phyloP scores from a whole-genome alignment of 2,329 filamentous ascomycete genomes.

The Ceratocystis albifundus region DNA sequence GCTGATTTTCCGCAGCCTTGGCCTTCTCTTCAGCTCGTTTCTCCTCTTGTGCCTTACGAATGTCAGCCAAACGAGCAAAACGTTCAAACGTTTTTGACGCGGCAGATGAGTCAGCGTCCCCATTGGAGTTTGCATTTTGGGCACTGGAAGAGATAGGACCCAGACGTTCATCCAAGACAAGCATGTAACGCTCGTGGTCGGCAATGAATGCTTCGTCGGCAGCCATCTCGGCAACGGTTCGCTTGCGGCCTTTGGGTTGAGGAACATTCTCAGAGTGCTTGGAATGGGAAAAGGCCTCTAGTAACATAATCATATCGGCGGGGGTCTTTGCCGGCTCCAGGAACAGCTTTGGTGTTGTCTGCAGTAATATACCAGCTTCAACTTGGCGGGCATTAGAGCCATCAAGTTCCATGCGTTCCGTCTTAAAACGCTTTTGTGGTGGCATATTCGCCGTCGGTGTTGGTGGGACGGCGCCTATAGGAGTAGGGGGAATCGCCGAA shows the following conservation, averaged over 20 bases:
- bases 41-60: conserved; percentile 65
- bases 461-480: conserved; percentile 46
- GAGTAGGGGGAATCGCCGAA: conserved; percentile 27
- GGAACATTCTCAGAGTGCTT: conserved; percentile 67
- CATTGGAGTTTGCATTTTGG: conserved; percentile 45
- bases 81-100: conserved; percentile 66
- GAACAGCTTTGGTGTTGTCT: conserved; percentile 62
- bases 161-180: conserved; percentile 76
- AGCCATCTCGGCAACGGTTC: conserved; percentile 86
- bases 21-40: conserved; percentile 65
- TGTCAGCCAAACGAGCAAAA: conserved; percentile 83
- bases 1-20: conserved; percentile 49
- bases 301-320: conserved; percentile 57
- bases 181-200: conserved; percentile 83
- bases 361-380: conserved; percentile 63
- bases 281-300: conserved; percentile 63
- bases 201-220: conserved; percentile 88
- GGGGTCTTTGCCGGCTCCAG: conserved; percentile 62
- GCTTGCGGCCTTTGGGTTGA: conserved; percentile 77
- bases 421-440: conserved; percentile 57
- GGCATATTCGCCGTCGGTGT: conserved; percentile 49
- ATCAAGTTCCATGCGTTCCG: conserved; percentile 64
- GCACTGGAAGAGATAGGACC: conserved; percentile 47
- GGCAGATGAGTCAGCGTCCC: conserved; percentile 62
- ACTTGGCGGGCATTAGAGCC: conserved; percentile 59